Evolutionary conservation across 2,329 filamentous ascomycete species (phyloP), one percentile per base, ranked within the genome.

Genomic region (Zasmidium angulare): DNA sequence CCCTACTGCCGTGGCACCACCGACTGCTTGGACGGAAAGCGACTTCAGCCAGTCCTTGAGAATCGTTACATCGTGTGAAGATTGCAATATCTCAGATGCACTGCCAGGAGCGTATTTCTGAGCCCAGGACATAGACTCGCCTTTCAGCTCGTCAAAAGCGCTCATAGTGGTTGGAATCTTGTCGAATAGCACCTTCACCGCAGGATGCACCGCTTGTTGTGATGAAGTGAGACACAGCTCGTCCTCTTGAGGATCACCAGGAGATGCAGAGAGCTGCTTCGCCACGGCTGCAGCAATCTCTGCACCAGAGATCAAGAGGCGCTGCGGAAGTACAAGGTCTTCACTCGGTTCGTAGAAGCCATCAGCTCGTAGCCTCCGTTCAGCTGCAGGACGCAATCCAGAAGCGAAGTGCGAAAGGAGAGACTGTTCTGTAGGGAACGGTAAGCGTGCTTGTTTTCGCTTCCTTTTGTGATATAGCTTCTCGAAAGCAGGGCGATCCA

Each of bases 31-130:
- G 0, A 99, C 87, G 59, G 86, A 89, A 49, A 96, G 81, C 31
- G 83, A 86, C 59, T 85, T 81, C 7, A 99, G 78, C 95, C 95
- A 99, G 60, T 93, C 85, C 58, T 86, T 87, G 22, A 99, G 76
- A 9, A 93, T 77, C 1, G 80, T 70, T 1, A 86, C 86, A 72
- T 97, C 91, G 48, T 79, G 83, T 1, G 89, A 88, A 17, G 79
- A 73, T 69, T 97, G 93, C 11, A 99, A 79, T 0, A 98, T 87
- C 59, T 93, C 86, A 2, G 79, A 78, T 1, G 91, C 86, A 36
- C 76, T 79, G 23, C 74, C 76, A 0, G 95, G 95, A 0, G 89
- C 85, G 75, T 98, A 96, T 69, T 98, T 97, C 46, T 93, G 88
- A 1, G 81, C 74, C 95, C 95, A 99, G 9, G 85, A 76, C 24